Evolutionary conservation across 345 rosid genomes (phyloP).

Genomic region (Euphorbia peplus): DNA sequence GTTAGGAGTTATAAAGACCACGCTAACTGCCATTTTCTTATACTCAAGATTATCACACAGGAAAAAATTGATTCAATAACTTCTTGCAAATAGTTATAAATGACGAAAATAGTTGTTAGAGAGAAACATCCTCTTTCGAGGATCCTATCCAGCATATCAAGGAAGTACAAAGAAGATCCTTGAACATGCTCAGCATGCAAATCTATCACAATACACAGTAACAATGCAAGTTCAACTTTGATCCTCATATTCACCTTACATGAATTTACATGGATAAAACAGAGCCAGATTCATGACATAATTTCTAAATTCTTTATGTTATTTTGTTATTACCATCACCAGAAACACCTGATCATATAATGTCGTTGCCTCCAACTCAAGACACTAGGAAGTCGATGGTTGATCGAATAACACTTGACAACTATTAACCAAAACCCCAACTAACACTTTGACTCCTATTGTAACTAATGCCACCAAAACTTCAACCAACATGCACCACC

Average conservation of each 20-base stretch:
- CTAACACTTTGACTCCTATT: background rate
- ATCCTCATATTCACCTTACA: background rate
- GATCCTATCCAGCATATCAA: too few species aligned
- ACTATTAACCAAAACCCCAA: background rate
- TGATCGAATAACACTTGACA: background rate
- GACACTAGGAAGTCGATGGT: background rate
- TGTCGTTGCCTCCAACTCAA: background rate
- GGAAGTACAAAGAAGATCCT: too few species aligned
- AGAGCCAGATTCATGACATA: background rate
- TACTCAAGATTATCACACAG: background rate
- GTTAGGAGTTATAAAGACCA: too few species aligned
- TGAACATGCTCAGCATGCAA: too few species aligned
- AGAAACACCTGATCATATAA: background rate
- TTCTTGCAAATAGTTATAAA: background rate
- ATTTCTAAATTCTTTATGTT: background rate
- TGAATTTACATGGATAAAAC: background rate
- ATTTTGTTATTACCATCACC: background rate
- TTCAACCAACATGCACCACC: background rate
- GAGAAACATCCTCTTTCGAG: too few species aligned
- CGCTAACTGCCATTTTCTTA: background rate
- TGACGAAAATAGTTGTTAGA: too few species aligned
- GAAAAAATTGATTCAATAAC: too few species aligned
- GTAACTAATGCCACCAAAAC: background rate
- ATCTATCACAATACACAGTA: background rate
- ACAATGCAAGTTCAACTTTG: background rate